phyloP scores from a whole-genome alignment of 2,329 filamentous ascomycete species.

The Scortechinia acanthostroma region DNA sequence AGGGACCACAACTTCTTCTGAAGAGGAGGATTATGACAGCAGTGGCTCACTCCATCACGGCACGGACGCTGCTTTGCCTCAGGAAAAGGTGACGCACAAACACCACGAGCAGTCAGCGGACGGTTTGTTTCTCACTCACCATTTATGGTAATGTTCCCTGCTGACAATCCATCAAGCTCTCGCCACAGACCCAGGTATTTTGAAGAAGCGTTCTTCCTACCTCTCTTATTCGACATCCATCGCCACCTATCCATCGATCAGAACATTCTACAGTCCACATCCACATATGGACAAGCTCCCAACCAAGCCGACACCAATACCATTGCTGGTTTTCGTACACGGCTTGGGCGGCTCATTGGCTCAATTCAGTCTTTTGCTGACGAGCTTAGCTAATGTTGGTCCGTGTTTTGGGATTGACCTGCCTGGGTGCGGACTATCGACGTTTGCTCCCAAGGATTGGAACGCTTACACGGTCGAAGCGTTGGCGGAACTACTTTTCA shows the following conservation, averaged over 20 bases:
- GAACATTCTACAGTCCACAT: constrained; percentile 61
- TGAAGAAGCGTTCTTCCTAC: constrained; percentile 1
- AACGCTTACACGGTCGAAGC: constrained; percentile 56
- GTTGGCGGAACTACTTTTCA: constrained; percentile 50
- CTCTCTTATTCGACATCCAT: neutral
- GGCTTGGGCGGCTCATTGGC: constrained; percentile 63
- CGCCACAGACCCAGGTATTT: neutral
- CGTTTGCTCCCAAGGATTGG: constrained; percentile 49
- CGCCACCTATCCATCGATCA: constrained; percentile 48
- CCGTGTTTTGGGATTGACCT: constrained; percentile 66
- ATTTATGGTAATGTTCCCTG: neutral
- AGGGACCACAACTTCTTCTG: neutral
- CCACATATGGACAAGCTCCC: constrained; percentile 58
- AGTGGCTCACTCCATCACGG: neutral
- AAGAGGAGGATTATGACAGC: constrained; percentile 1
- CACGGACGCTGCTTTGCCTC: neutral
- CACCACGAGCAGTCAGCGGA: neutral
- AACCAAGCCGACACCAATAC: constrained; percentile 46
- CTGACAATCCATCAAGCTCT: neutral
- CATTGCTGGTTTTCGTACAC: constrained; percentile 64
- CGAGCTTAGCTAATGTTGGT: constrained; percentile 57
- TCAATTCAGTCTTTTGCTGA: constrained; percentile 60
- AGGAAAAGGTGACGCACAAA: neutral
- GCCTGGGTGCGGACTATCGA: constrained; percentile 61
- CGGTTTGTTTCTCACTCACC: neutral